Evolutionary conservation across 2,329 filamentous ascomycete species (phyloP), one percentile per base, ranked within the genome.

Genomic region (Beauveria rudraprayagi): DNA sequence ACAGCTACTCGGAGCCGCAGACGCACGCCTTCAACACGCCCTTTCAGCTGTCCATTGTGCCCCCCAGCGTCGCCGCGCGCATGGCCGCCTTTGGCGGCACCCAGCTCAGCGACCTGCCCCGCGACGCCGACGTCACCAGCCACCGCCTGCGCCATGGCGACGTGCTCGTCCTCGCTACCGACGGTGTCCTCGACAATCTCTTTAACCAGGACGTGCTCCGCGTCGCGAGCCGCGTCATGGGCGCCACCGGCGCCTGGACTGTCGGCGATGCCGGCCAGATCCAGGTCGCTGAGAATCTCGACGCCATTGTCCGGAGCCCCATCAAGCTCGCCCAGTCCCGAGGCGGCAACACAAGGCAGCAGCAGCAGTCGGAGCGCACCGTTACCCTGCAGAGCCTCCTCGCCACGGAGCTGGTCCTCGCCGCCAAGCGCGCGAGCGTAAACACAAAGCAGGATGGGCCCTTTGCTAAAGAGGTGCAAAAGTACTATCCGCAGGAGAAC

Each of bases 1-100:
- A 94, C 72, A 84, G 88, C 61, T 88, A 86, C 70, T 96, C 92
- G 2, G 83, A 87, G 53, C 89, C 91, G 26, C 94, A 99, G 75
- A 97, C 92, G 0, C 94, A 99, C 73, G 92, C 88, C 48, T 99
- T 99, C 82, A 99, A 99, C 75, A 97, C 94, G 0, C 94, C 94
- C 0, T 99, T 90, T 71, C 94, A 99, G 73, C 83, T 99, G 46
- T 93, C 91, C 59, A 86, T 96, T 58, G 87, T 97, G 8, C 93
- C 94, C 0, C 84, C 88, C 3, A 85, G 83, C 67, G 87, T 96
- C 75, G 83, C 91, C 61, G 84, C 86, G 24, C 90, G 94, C 68
- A 88, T 92, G 68, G 85, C 87, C 14, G 84, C 91, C 30, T 97
- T 96, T 72, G 93, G 93, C 22, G 91, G 91, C 50, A 80, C 83